phyloP scores from a whole-genome alignment of 176 grass and related monocot genomes.

The Aegilops longissima region DNA sequence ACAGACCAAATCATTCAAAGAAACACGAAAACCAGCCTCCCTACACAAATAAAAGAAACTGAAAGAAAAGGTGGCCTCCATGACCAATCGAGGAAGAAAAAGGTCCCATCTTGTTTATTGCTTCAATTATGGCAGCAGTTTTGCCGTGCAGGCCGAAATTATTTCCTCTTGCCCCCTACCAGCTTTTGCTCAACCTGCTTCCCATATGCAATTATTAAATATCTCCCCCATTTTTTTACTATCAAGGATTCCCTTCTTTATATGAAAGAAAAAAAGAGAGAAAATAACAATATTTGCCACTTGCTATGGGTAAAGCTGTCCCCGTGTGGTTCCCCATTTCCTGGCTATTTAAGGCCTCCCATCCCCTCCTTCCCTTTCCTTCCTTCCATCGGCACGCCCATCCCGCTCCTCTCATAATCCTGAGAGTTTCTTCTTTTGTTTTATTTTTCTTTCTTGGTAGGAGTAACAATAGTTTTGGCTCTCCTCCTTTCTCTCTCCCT shows the following conservation, averaged over 20 bases:
- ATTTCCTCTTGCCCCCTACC: slow-evolving; percentile 34
- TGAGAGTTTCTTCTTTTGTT: slow-evolving; percentile 30
- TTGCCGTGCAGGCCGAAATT: slow-evolving; percentile 38
- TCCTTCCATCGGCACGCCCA: slow-evolving; percentile 34
- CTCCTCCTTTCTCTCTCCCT: not conserved
- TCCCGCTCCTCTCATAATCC: slow-evolving; percentile 39
- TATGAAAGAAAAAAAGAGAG: not conserved
- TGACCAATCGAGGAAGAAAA: slow-evolving; percentile 8
- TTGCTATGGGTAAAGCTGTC: slow-evolving; percentile 43
- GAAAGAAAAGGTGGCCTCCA: not conserved
- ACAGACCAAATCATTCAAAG: slow-evolving; percentile 1
- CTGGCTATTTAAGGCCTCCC: slow-evolving; percentile 56
- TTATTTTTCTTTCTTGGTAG: slow-evolving; percentile 52
- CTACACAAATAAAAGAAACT: not conserved
- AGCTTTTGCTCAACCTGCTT: slow-evolving; percentile 26
- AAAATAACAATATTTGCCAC: slow-evolving; percentile 25
- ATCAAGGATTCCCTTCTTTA: not conserved
- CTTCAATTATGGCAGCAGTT: slow-evolving; percentile 14
- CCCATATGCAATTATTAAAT: slow-evolving; percentile 18
- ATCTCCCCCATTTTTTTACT: not conserved
- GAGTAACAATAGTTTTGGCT: slow-evolving; percentile 40
- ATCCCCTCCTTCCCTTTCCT: slow-evolving; percentile 34
- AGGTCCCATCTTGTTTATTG: slow-evolving; percentile 1
- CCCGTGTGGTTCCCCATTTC: slow-evolving; percentile 39
- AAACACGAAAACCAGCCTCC: not conserved